Evolutionary conservation across 306 rosid species (phyloP), one percentile per base, ranked within the genome.

Genomic region (Trifolium pratense): DNA sequence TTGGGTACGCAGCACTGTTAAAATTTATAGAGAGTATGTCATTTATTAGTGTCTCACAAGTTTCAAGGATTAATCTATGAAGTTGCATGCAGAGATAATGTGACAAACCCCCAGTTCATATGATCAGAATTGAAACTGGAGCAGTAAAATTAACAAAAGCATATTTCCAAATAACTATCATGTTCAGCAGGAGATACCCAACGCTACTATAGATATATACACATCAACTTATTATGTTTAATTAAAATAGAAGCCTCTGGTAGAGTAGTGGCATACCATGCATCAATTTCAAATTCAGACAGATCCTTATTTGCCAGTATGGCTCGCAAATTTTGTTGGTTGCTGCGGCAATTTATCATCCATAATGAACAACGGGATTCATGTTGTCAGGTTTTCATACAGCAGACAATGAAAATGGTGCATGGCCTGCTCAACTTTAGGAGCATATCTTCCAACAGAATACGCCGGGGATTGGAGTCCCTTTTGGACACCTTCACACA

Each of bases 381-480:
- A 86, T 63, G 81, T 57, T 11, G 66, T 55, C 2, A 92, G 79
- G 77, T 79, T 75, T 65, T 73, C 64, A 65, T 85, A 78, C 53
- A 93, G 96, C 66, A 87, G 86, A 69, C 87, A 59, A 68, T 89
- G 98, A 68, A 91, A 93, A 84, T 93, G 98, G 87, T 93, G 87
- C 98, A 91, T 86, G 70, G 98, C 97, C 43, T 79, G 88, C 86
- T 93, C 98, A 49, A 93, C 88, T 1, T 71, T 74, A 1, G 98
- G 98, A 67, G 92, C 94, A 43, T 89, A 91, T 82, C 98, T 83
- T 26, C 98, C 97, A 1, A 84, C 81, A 29, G 23, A 12, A 75
- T 89, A 89, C 0, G 97, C 92, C 0, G 97, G 96, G 5, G 97
- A 93, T 58, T 86, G 87, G 7, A 93, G 93, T 15, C 98, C 98